These are phyloP conservation scores for Paramecium sexaurelia DNA, from an alignment of 73 alveolate species.

Conservation along the genomic window DNA sequence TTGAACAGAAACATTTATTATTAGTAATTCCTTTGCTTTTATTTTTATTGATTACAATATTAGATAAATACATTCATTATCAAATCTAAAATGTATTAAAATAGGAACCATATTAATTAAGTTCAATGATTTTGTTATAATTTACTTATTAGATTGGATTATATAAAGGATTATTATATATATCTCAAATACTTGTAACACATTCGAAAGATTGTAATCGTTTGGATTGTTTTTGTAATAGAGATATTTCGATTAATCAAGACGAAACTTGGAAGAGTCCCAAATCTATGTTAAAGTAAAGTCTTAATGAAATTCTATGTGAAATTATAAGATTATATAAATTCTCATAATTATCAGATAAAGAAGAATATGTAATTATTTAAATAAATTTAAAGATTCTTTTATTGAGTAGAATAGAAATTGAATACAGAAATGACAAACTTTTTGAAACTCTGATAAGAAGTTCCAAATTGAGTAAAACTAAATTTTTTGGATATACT, in stretches of 20 bases:
- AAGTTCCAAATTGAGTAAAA: background rate
- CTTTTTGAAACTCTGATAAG: conserved; percentile 1
- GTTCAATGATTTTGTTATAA: background rate
- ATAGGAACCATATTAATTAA: background rate
- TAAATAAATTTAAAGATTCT: background rate
- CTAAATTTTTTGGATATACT: background rate
- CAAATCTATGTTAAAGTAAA: background rate
- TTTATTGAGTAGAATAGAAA: background rate
- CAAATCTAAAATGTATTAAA: background rate
- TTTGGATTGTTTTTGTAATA: background rate
- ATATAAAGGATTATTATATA: background rate
- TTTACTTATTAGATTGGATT: background rate
- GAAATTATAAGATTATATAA: background rate
- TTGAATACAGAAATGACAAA: background rate
- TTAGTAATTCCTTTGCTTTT: background rate
- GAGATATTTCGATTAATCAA: background rate
- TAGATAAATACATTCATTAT: background rate
- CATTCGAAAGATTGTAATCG: background rate
- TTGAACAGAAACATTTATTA: background rate
- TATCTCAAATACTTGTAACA: conserved; percentile 10
- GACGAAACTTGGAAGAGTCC: background rate
- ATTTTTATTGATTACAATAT: background rate
- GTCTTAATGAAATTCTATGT: background rate
- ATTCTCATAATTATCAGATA: background rate
- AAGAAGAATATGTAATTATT: background rate